These are phyloP conservation scores for Hamamelis virginiana DNA, from an alignment of 164 flowering plant genomes.

Conservation along the genomic window DNA sequence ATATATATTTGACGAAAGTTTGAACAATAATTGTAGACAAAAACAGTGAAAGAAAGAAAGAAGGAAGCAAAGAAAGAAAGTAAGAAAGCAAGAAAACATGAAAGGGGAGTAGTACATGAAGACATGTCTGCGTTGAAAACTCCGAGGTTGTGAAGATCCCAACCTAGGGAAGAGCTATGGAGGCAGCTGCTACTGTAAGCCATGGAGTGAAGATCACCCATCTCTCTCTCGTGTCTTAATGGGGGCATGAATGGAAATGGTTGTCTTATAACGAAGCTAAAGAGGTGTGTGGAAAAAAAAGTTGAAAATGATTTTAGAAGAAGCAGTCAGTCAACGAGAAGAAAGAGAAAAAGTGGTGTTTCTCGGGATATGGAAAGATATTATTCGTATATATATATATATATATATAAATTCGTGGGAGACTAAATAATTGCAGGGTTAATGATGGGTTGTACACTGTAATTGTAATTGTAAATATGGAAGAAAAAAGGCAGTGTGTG, in stretches of 20 bases:
- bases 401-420: slow-evolving; percentile 27
- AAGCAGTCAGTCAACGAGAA: slow-evolving; percentile 47
- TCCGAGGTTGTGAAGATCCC: slow-evolving; percentile 53
- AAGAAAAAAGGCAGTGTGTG: too few species aligned
- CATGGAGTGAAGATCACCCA: slow-evolving; percentile 44
- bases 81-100: slow-evolving; percentile 6
- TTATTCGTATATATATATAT: slow-evolving; percentile 6
- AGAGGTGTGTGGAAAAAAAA: too few species aligned
- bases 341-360: slow-evolving; percentile 19
- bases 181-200: slow-evolving; percentile 27
- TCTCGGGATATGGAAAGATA: slow-evolving; percentile 49
- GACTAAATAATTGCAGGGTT: slow-evolving; percentile 40
- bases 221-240: not conserved
- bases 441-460: slow-evolving; percentile 18
- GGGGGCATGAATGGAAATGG: not conserved
- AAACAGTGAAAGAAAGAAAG: slow-evolving; percentile 2
- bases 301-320: slow-evolving; percentile 20
- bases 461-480: too few species aligned
- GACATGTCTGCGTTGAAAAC: slow-evolving; percentile 64
- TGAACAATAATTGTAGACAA: not conserved
- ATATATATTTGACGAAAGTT: too few species aligned
- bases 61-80: slow-evolving; percentile 4
- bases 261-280: too few species aligned
- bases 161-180: slow-evolving; percentile 40
- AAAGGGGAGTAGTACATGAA: slow-evolving; percentile 24